Evolutionary conservation across 2,329 filamentous ascomycete genomes (phyloP).

Genomic region (Colletotrichum sidae): DNA sequence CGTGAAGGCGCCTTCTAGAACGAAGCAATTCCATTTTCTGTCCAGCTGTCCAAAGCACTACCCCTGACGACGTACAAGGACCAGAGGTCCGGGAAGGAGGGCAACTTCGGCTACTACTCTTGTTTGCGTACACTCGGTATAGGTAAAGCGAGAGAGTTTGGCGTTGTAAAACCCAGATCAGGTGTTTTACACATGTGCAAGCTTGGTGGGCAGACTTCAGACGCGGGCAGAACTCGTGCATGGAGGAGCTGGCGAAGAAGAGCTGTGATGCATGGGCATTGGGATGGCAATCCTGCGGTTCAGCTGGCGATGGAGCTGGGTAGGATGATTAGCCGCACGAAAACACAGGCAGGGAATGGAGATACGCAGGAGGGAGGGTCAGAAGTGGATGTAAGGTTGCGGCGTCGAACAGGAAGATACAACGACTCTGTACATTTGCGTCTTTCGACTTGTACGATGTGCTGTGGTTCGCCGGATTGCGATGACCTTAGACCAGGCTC

Average conservation of each 20-base stretch:
- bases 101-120: background rate
- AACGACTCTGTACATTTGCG: background rate
- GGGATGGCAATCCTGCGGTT: constrained; percentile 14
- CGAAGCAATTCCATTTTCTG: constrained; percentile 22
- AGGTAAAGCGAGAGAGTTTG: constrained; percentile 27
- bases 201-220: constrained; percentile 15
- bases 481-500: constrained; percentile 1
- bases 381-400: background rate
- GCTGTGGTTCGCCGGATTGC: constrained; percentile 29
- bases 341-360: background rate
- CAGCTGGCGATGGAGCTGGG: background rate
- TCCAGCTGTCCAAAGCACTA: constrained; percentile 1
- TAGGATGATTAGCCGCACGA: background rate
- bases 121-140: constrained; percentile 2
- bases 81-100: constrained; percentile 4
- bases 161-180: constrained; percentile 32
- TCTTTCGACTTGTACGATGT: too few relatives aligned
- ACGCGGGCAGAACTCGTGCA: constrained; percentile 7
- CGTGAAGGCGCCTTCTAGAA: constrained; percentile 31
- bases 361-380: background rate
- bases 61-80: constrained; percentile 9
- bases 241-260: constrained; percentile 11
- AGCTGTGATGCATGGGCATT: constrained; percentile 22
- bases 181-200: constrained; percentile 12
- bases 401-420: background rate